Conservation (phyloP, 2,329 filamentous ascomycete genomes). For the Aspergillus neoniger region DNA sequence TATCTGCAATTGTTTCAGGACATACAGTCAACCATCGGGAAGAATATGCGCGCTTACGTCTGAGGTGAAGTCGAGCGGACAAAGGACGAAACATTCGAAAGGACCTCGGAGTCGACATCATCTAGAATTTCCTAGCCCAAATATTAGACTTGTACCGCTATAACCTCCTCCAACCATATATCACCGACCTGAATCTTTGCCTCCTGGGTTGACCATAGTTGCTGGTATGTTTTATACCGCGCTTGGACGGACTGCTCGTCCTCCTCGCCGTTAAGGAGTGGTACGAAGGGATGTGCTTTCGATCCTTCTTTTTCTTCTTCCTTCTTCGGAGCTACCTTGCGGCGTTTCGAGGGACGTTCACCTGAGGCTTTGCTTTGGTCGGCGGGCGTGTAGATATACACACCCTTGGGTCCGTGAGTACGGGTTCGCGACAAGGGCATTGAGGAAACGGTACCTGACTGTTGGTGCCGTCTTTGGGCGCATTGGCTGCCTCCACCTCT, state of each 20-base stretch:
- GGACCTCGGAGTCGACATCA: slow-evolving; percentile 42
- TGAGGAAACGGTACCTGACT: slow-evolving; percentile 28
- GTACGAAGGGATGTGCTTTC: slow-evolving; percentile 35
- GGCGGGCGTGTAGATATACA: slow-evolving; percentile 63
- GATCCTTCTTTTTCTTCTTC: slow-evolving; percentile 5
- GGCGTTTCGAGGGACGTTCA: slow-evolving; percentile 58
- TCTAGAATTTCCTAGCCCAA: slow-evolving; percentile 35
- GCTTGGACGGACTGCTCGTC: slow-evolving; percentile 31
- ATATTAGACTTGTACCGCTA: slow-evolving; percentile 13
- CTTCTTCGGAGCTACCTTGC: slow-evolving; percentile 52
- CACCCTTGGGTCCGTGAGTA: slow-evolving; percentile 50
- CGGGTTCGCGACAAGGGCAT: neutral
- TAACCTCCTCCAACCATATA: neutral
- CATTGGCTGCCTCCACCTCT: slow-evolving; percentile 25
- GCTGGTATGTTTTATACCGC: slow-evolving; percentile 41
- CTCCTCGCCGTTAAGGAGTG: slow-evolving; percentile 45
- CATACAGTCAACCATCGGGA: neutral
- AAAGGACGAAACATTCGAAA: slow-evolving; percentile 42
- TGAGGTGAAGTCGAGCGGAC: slow-evolving; percentile 37
- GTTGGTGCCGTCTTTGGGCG: slow-evolving; percentile 32
- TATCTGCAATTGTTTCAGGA: slow-evolving; percentile 33
- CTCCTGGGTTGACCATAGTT: slow-evolving; percentile 44
- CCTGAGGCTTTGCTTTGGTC: slow-evolving; percentile 37
- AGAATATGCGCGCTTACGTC: slow-evolving; percentile 30
- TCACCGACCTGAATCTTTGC: slow-evolving; percentile 40